Evolutionary conservation across 768 basidiomycete species (phyloP), one percentile per base, ranked within the genome.

Genomic region (Kwoniella heveanensis): DNA sequence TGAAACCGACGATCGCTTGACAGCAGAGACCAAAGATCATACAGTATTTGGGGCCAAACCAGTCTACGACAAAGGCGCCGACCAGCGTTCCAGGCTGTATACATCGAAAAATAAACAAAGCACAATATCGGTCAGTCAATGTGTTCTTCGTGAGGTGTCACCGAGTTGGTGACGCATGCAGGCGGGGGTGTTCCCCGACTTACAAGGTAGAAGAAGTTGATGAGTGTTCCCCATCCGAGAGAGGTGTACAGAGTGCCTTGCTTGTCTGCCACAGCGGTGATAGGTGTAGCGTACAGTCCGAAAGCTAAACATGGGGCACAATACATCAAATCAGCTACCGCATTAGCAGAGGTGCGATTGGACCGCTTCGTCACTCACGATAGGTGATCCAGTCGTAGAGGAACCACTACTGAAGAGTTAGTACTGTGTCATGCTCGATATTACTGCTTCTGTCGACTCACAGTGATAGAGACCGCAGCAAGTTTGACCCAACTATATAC

Each of bases 141-240:
- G n/a, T n/a, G n/a, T n/a, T n/a, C n/a, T n/a, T n/a, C n/a, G n/a
- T n/a, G n/a, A n/a, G n/a, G n/a, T n/a, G n/a, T n/a, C n/a, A n/a
- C n/a, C n/a, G n/a, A n/a, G n/a, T n/a, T n/a, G n/a, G n/a, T n/a
- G n/a, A n/a, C n/a, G n/a, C n/a, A n/a, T n/a, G n/a, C n/a, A n/a
- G n/a, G n/a, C n/a, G n/a, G n/a, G n/a, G n/a, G n/a, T n/a, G n/a
- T n/a, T n/a, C n/a, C n/a, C n/a, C n/a, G n/a, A n/a, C 71, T 57
- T 21, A 72, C 71, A n/a, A 89, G 83, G 71, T 89, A 88, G 78
- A 87, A 87, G 73, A 85, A 78, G 77, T 85, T 86, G 82, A 92
- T 88, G 27, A 93, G 86, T 47, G 89, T 87, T 67, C 84, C 86
- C 92, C 91, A 93, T 19, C 91, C 91, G 65, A 93, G 87, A 13